A percentile compares a stretch with the other conserved stretches of the same genome.
Evolutionary conservation across 768 basidiomycete genomes (phyloP).

Genomic region (Naganishia vishniacii): DNA sequence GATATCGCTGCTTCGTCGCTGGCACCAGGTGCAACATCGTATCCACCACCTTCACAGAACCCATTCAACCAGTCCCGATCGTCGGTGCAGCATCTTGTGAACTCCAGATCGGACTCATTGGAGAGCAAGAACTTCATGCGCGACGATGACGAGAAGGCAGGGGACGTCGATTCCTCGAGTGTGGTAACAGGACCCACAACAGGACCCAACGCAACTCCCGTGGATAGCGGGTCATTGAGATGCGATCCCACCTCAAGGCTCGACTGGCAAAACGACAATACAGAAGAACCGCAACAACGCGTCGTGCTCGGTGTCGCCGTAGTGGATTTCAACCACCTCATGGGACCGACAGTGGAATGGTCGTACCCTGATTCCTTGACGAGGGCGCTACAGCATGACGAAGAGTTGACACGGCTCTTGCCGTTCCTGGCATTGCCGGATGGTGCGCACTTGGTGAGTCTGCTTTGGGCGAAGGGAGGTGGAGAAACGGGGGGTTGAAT

Average conservation of each 20-base stretch:
- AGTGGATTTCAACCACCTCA: constrained; percentile 93
- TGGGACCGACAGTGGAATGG: constrained; percentile 83
- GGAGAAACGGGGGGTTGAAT: neutral
- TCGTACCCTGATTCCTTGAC: constrained; percentile 55
- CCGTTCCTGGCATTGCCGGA: constrained; percentile 96
- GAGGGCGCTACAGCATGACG: constrained; percentile 56
- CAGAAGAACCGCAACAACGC: no score
- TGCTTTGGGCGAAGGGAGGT: neutral
- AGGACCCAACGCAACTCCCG: neutral
- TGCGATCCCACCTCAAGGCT: neutral
- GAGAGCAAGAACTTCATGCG: neutral
- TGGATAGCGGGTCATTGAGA: no score
- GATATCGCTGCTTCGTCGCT: no score
- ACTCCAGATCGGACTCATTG: no score
- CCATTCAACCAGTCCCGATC: constrained; percentile 14
- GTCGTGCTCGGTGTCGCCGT: constrained; percentile 79
- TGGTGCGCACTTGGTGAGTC: constrained; percentile 82
- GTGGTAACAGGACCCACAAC: no score
- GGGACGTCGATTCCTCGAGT: no score
- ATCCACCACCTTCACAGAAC: constrained; percentile 14
- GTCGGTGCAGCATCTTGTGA: neutral
- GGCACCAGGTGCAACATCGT: neutral
- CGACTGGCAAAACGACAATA: neutral
- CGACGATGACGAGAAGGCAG: neutral
- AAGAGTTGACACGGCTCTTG: constrained; percentile 74